Evolutionary conservation across 176 grass and related monocot species (phyloP).

Genomic region (Carex kokanica): DNA sequence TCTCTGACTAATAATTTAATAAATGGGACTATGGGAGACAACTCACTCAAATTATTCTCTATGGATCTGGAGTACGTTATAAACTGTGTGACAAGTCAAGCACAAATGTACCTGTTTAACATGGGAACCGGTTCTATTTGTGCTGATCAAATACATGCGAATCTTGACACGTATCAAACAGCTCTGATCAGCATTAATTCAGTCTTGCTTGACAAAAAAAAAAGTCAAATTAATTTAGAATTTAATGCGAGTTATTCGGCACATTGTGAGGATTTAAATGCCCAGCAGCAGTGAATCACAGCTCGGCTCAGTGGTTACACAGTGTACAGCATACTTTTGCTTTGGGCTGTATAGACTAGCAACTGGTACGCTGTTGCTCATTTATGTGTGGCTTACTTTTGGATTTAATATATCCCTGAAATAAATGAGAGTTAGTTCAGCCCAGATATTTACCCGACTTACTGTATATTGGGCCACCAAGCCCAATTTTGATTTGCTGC

Average conservation of each 20-base stretch:
- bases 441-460: neutral
- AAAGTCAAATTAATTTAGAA: neutral
- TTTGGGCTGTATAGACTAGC: neutral
- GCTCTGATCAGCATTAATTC: neutral
- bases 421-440: neutral
- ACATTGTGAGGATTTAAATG: neutral
- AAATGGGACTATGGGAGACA: constrained; percentile 21
- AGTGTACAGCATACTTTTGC: constrained; percentile 8
- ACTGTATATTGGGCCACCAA: neutral
- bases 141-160: no score
- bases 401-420: neutral
- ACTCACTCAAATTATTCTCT: neutral
- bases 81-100: constrained; percentile 4
- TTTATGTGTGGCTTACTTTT: constrained; percentile 3
- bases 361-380: constrained; percentile 9
- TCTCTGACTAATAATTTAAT: constrained; percentile 9
- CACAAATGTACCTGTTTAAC: no score
- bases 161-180: no score
- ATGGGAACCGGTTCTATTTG: no score
- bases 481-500: no score
- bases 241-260: neutral
- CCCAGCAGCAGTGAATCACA: neutral
- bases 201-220: neutral
- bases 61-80: neutral
- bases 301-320: neutral